Base-by-base conservation (phyloP, 2,329 filamentous ascomycete species). In the Exophiala lecanii-corni region DNA sequence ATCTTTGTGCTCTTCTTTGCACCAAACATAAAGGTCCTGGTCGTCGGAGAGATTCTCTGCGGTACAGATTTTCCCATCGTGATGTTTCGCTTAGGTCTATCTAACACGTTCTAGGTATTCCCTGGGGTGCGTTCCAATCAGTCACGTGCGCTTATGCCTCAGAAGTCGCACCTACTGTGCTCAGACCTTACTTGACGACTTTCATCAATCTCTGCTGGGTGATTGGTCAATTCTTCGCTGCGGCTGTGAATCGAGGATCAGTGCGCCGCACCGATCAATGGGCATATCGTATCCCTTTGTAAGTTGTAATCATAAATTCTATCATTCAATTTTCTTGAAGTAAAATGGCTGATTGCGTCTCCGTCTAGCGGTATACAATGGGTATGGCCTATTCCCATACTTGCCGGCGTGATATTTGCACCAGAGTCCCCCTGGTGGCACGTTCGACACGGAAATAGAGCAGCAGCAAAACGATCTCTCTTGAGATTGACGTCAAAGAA, bases 1-100 rank as follows among this genome's bases (percentile, higher is more conserved):
- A 52, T 61, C 43, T 67, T 68, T 50, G 52, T 68, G 15, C 45
- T 54, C 3, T 68, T 69, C 55, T 69, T 69, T 41, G 63, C 66
- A 0, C 50, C 55, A 7, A 62, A 54, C 26, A 39, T 68, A n/a
- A 36, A 47, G 2, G 50, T 53, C 5, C 55, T 66, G 5, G 45
- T 62, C 5, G 59, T 57, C 5, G 63, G 59, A 2, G 50, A 63
- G 39, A 55, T 67, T 4, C 54, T 69, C 3, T 61, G 56, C 28
- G 65, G 47, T 49, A 26, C 18, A 39, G 6, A 7, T 7, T n/a
- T n/a, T n/a, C n/a, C n/a, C n/a, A n/a, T n/a, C n/a, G n/a, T n/a
- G n/a, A n/a, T 20, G 13, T 13, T 10, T 20, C 30, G n/a, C 15
- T 26, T 9, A 10, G 13, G 34, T 9, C n/a, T n/a, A n/a, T n/a